Evolutionary conservation across 768 basidiomycete species (phyloP), one percentile per base, ranked within the genome.

Genomic region (Auriculariales sp.): DNA sequence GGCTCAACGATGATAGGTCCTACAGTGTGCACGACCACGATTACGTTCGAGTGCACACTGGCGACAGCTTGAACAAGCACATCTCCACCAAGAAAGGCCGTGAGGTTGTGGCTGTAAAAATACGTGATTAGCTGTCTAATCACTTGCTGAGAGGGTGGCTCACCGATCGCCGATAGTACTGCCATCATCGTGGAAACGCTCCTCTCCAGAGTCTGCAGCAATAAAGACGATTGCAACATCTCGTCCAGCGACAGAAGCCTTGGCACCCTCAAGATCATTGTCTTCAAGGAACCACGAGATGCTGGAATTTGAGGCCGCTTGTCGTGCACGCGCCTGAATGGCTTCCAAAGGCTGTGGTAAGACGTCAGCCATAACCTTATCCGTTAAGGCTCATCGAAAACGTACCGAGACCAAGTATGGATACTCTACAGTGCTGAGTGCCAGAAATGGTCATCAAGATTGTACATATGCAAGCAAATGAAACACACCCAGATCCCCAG

Each of bases 221-320:
- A 91, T 71, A 62, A 91, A 90, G 5, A 93, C 88, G 34, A 93
- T 69, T 1, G 81, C 81, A 6, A 79, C 80, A 19, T 78, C 77
- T 53, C 72, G 47, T 70, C 65, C 52, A 66, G 59, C 65, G 1
- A 65, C 63, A 0, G 71, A 78, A 36, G 70, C 63, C 42, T 68
- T 71, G 4, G 66, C 71, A 6, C 62, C 58, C 0, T 53, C 57
- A 19, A 78, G 70, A 58, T 91, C 68, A 58, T 74, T 89, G 61
- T 91, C 78, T 50, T 87, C 64, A 33, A 88, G 68, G 51, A 75
- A 67, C 79, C 81, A 89, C 1, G 72, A 75, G 17, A 89, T 65
- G 17, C 67, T 71, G 0, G 83, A 82, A n/a, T n/a, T n/a, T n/a
- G n/a, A n/a, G n/a, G n/a, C n/a, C n/a, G 85, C 81, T 28, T 72